These are phyloP conservation scores for Zarea fungicola DNA, from an alignment of 2,329 filamentous ascomycete genomes.

Conservation along the genomic window DNA sequence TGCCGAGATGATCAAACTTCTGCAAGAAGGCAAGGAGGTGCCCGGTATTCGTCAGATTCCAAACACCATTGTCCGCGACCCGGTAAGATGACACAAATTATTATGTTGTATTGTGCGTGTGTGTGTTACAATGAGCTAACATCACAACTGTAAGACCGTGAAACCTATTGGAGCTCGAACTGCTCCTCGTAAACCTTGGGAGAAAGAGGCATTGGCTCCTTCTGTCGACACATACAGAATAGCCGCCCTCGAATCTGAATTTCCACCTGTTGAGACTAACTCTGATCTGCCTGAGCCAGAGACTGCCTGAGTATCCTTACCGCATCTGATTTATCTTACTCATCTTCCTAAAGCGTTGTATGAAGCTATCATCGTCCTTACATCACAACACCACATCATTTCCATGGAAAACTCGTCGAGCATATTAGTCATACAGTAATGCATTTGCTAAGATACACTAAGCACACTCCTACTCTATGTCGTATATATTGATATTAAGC, in stretches of 20 bases:
- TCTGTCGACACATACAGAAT: slow-evolving; percentile 18
- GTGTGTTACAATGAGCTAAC: too few relatives aligned
- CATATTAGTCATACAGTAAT: slow-evolving; percentile 9
- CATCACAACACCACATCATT: too few relatives aligned
- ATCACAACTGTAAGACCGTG: slow-evolving; percentile 30
- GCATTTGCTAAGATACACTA: slow-evolving; percentile 10
- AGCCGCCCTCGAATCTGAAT: slow-evolving; percentile 28
- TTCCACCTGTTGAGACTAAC: slow-evolving; percentile 32
- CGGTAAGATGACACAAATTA: slow-evolving; percentile 43
- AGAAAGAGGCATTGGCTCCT: slow-evolving; percentile 44
- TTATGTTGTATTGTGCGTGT: too few relatives aligned
- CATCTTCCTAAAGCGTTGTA: too few relatives aligned
- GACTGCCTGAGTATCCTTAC: slow-evolving; percentile 12
- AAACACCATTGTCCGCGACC: slow-evolving; percentile 66
- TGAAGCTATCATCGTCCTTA: too few relatives aligned
- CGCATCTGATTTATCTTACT: too few relatives aligned
- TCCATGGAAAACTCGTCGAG: background rate
- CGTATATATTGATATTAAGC: slow-evolving; percentile 8
- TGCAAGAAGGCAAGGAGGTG: slow-evolving; percentile 75
- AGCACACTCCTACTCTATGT: slow-evolving; percentile 2
- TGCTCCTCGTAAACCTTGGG: slow-evolving; percentile 68
- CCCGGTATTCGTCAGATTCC: slow-evolving; percentile 86
- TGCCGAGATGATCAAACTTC: slow-evolving; percentile 77
- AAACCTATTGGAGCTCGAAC: slow-evolving; percentile 43
- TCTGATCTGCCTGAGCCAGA: slow-evolving; percentile 28